Conservation (phyloP, 805 yeast genomes). For the Barnettozyma wickerhamii region DNA sequence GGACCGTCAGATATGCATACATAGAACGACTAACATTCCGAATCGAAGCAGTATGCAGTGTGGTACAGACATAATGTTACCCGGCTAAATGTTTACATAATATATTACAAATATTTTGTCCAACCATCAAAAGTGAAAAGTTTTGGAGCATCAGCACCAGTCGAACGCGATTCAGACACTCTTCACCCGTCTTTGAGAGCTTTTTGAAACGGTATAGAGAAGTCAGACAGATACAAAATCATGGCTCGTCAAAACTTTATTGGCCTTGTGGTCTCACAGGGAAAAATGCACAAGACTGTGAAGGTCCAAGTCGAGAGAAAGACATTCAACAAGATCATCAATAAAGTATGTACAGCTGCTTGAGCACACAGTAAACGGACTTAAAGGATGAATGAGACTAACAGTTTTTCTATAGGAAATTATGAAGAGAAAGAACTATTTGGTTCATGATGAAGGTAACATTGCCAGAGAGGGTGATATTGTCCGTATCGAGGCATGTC, state of each 20-base stretch:
- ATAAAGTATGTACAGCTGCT: slow-evolving; percentile 40
- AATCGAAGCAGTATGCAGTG: no score
- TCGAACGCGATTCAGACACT: no score
- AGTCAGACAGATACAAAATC: not conserved
- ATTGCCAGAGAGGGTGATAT: slow-evolving; percentile 93
- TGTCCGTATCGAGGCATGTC: slow-evolving; percentile 85
- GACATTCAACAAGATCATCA: slow-evolving; percentile 64
- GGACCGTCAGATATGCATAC: no score
- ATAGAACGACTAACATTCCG: no score
- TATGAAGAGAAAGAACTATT: slow-evolving; percentile 71
- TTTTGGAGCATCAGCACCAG: no score
- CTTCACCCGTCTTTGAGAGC: no score
- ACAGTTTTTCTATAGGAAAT: slow-evolving; percentile 39
- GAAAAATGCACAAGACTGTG: slow-evolving; percentile 93
- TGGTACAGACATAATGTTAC: not conserved
- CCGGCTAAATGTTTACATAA: no score
- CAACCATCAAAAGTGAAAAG: not conserved
- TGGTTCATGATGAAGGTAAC: slow-evolving; percentile 92
- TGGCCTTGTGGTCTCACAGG: slow-evolving; percentile 93
- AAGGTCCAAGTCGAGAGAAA: slow-evolving; percentile 84
- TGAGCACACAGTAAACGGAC: not conserved
- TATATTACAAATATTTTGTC: not conserved
- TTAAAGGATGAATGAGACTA: not conserved
- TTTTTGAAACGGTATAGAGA: no score
- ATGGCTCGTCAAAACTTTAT: slow-evolving; percentile 91